Evolutionary conservation across 1,284 basidiomycete species (phyloP).

Genomic region (Sporisorium reilianum): DNA sequence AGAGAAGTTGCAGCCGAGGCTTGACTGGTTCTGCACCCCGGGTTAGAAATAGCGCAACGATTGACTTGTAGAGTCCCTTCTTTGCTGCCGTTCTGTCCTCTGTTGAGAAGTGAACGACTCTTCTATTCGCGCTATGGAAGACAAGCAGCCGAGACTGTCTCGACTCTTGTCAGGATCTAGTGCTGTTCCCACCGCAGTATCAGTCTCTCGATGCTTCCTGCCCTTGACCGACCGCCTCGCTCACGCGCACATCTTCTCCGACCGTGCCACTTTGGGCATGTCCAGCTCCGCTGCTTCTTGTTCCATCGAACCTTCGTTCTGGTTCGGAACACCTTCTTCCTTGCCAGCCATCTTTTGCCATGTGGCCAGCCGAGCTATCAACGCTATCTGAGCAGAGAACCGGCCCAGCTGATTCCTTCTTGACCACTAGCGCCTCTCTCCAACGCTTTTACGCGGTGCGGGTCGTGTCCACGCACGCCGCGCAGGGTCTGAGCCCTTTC

Average conservation of each 20-base stretch:
- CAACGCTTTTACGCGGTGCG: background rate
- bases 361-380: constrained; percentile 1
- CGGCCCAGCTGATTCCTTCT: background rate
- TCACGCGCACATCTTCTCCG: constrained; percentile 3
- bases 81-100: background rate
- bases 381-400: background rate
- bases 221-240: background rate
- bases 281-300: constrained; percentile 19
- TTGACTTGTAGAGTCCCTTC: background rate
- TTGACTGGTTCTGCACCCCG: background rate
- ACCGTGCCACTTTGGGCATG: background rate
- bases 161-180: background rate
- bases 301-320: constrained; percentile 41
- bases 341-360: constrained; percentile 17
- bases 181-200: background rate
- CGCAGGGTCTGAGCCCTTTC: constrained; percentile 5
- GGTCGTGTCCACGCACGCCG: background rate
- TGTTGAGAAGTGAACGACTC: background rate
- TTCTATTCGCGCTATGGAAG: background rate
- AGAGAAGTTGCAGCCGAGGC: background rate
- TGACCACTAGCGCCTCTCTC: background rate
- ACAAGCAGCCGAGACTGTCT: constrained; percentile 3
- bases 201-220: background rate
- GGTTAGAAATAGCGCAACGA: background rate
- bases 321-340: constrained; percentile 35